phyloP scores from a whole-genome alignment of 1,139 yeast species.

The Hansenula sp. region DNA sequence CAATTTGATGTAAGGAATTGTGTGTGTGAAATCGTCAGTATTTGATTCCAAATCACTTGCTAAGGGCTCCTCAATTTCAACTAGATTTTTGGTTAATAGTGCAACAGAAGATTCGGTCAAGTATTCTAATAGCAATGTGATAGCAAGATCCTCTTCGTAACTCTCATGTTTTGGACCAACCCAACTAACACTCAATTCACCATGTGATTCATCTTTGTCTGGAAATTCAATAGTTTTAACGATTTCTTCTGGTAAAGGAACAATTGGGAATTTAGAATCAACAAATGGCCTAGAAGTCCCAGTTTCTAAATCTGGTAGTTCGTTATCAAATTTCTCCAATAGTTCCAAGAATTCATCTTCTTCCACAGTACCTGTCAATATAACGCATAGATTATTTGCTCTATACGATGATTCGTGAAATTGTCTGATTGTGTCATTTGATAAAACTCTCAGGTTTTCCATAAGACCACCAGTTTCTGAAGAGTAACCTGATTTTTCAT shows the following conservation, averaged over 20 bases:
- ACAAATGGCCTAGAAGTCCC: slow-evolving; percentile 70
- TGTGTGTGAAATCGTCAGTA: slow-evolving; percentile 65
- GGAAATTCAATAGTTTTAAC: slow-evolving; percentile 71
- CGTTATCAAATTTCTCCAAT: slow-evolving; percentile 61
- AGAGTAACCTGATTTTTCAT: slow-evolving; percentile 69
- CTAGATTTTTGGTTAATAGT: slow-evolving; percentile 59
- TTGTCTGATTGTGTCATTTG: slow-evolving; percentile 67
- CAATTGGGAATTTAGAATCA: slow-evolving; percentile 54
- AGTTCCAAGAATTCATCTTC: slow-evolving; percentile 62
- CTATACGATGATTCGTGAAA: slow-evolving; percentile 74
- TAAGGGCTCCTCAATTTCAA: slow-evolving; percentile 79
- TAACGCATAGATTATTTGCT: slow-evolving; percentile 79
- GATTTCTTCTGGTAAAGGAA: slow-evolving; percentile 32
- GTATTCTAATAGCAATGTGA: slow-evolving; percentile 71
- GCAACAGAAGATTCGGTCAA: slow-evolving; percentile 75
- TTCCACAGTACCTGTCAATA: slow-evolving; percentile 81
- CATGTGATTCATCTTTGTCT: slow-evolving; percentile 82
- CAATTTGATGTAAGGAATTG: slow-evolving; percentile 55
- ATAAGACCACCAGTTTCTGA: slow-evolving; percentile 95
- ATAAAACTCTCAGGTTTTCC: slow-evolving; percentile 67
- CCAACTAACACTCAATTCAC: slow-evolving; percentile 76
- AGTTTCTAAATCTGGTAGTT: slow-evolving; percentile 40
- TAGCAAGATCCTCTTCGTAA: slow-evolving; percentile 54
- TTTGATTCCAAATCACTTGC: slow-evolving; percentile 70
- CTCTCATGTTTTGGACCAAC: slow-evolving; percentile 70